Percentiles rank a stretch among this genome's conserved stretches.
phyloP scores from a whole-genome alignment of 306 rosid species.

The Prunus padus region DNA sequence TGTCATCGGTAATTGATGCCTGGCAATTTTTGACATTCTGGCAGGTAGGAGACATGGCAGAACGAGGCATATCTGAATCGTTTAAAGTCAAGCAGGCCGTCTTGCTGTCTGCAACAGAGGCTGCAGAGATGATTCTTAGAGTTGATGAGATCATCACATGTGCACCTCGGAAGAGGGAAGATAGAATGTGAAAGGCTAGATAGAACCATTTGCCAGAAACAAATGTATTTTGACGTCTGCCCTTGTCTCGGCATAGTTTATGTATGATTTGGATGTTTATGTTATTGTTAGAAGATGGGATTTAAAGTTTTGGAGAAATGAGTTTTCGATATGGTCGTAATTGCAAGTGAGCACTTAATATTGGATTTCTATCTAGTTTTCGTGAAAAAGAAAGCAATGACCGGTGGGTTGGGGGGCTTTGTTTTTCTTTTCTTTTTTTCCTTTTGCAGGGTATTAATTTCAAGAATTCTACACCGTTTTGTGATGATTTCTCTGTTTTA shows the following conservation, averaged over 20 bases:
- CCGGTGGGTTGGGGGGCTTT: too few relatives aligned
- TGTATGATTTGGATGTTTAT: slow-evolving; percentile 3
- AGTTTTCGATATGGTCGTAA: neutral
- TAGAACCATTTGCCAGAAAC: slow-evolving; percentile 10
- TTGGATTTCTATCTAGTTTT: neutral
- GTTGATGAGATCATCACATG: slow-evolving; percentile 96
- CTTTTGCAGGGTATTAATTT: too few relatives aligned
- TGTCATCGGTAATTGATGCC: neutral
- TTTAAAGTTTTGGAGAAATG: slow-evolving; percentile 3
- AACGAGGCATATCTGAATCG: slow-evolving; percentile 72
- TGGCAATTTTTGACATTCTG: slow-evolving; percentile 8
- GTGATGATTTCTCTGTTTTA: too few relatives aligned
- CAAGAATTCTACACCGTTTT: too few relatives aligned
- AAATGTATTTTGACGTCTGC: slow-evolving; percentile 7
- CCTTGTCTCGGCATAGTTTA: slow-evolving; percentile 7
- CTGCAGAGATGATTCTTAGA: slow-evolving; percentile 97
- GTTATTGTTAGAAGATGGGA: slow-evolving; percentile 9
- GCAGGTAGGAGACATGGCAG: slow-evolving; percentile 93
- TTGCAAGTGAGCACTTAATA: neutral
- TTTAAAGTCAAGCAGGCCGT: slow-evolving; percentile 95
- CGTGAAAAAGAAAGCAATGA: too few relatives aligned
- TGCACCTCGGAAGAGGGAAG: slow-evolving; percentile 95
- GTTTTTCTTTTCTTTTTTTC: too few relatives aligned
- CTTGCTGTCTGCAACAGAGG: slow-evolving; percentile 90
- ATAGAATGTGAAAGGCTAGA: slow-evolving; percentile 63